Conservation (phyloP, 169 alveolate genomes). For the Eimeria sp. region DNA sequence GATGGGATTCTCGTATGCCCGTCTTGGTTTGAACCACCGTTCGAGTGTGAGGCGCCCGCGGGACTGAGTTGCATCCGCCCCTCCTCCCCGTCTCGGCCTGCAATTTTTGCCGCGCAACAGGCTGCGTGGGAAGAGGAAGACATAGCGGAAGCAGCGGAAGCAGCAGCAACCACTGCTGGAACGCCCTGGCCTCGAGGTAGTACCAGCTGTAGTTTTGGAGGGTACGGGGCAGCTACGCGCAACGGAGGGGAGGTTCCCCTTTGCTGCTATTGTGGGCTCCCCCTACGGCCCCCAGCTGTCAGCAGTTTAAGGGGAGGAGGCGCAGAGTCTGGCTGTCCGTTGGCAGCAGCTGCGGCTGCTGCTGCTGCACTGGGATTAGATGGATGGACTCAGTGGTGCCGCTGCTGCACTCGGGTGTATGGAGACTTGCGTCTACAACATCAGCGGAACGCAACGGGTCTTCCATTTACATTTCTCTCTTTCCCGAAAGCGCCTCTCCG, state of each 20-base stretch:
- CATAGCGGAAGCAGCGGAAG: conserved; percentile 22
- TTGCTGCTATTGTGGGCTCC: conserved; percentile 74
- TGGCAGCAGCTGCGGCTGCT: conserved; percentile 63
- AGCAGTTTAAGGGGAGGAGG: conserved; percentile 42
- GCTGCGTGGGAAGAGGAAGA: conserved; percentile 65
- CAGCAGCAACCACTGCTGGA: conserved; percentile 63
- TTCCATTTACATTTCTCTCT: conserved; percentile 15
- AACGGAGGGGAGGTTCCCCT: conserved; percentile 70
- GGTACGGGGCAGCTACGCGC: conserved; percentile 70
- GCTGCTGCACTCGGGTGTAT: conserved; percentile 72
- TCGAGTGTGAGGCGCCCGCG: neutral
- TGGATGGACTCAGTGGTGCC: conserved; percentile 65
- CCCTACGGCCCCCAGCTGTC: conserved; percentile 47
- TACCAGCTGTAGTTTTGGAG: conserved; percentile 70
- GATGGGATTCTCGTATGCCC: conserved; percentile 49
- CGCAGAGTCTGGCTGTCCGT: conserved; percentile 66
- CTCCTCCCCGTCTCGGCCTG: conserved; percentile 52
- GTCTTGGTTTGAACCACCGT: conserved; percentile 43
- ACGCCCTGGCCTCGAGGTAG: conserved; percentile 64
- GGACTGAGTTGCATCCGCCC: conserved; percentile 18
- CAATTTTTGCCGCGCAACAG: conserved; percentile 31
- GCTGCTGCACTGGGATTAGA: conserved; percentile 62
- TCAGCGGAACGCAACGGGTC: conserved; percentile 57
- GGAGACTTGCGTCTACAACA: conserved; percentile 71
- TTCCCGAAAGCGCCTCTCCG: conserved; percentile 63